Evolutionary conservation across 768 basidiomycete genomes (phyloP).

Genomic region (Obba rivulosa): DNA sequence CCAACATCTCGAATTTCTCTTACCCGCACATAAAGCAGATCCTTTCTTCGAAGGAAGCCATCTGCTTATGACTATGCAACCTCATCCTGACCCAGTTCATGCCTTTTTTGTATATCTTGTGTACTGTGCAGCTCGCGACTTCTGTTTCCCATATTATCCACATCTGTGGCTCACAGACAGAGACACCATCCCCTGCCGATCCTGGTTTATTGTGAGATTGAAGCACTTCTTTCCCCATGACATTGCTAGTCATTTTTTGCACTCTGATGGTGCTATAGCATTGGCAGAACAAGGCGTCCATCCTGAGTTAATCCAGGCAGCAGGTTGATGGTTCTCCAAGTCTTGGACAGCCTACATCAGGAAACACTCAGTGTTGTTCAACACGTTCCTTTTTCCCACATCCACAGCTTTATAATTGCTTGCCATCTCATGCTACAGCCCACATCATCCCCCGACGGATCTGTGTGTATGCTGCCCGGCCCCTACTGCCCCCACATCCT

Average conservation of each 20-base stretch:
- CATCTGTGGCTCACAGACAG: constrained; percentile 29
- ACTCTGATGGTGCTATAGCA: constrained; percentile 36
- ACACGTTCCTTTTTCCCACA: constrained; percentile 6
- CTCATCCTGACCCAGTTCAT: neutral
- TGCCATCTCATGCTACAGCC: too few species aligned
- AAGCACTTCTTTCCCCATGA: constrained; percentile 17
- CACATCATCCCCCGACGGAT: too few species aligned
- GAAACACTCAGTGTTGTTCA: constrained; percentile 31
- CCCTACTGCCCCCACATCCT: too few species aligned
- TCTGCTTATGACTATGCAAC: too few species aligned
- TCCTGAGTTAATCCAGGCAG: constrained; percentile 28
- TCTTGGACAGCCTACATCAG: constrained; percentile 31
- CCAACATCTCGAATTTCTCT: constrained; percentile 12
- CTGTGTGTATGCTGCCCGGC: too few species aligned
- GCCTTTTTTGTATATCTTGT: constrained; percentile 16
- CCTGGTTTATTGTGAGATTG: constrained; percentile 31
- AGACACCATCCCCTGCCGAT: constrained; percentile 26
- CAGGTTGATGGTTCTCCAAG: constrained; percentile 35
- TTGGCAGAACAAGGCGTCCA: constrained; percentile 27
- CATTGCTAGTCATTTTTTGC: constrained; percentile 32
- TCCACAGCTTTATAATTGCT: too few species aligned
- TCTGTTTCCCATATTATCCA: constrained; percentile 21
- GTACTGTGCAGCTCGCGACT: too few species aligned
- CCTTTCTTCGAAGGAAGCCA: constrained; percentile 14
- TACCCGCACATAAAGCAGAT: constrained; percentile 37